These are phyloP conservation scores for Trichoderma aggressivum DNA, from an alignment of 2,329 filamentous ascomycete species.

Conservation along the genomic window DNA sequence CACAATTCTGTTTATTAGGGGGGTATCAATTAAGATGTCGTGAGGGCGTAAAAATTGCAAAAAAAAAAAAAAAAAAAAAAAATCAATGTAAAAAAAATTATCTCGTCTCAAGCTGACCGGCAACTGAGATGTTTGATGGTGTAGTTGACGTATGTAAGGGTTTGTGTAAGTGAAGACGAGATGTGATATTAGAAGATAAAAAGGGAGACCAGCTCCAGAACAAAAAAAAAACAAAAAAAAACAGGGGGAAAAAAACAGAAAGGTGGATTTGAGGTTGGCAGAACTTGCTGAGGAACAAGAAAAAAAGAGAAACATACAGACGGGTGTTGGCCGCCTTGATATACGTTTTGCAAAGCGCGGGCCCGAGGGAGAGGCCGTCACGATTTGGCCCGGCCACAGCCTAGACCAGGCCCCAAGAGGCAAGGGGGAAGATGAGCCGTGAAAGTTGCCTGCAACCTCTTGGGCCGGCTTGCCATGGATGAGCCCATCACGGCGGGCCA, in stretches of 20 bases:
- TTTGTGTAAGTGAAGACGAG: slow-evolving; percentile 30
- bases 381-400: neutral
- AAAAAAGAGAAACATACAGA: slow-evolving; percentile 39
- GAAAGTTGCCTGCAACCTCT: slow-evolving; percentile 4
- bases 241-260: slow-evolving; percentile 44
- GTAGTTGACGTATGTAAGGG: slow-evolving; percentile 20
- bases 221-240: slow-evolving; percentile 36
- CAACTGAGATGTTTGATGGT: slow-evolving; percentile 32
- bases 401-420: slow-evolving; percentile 1
- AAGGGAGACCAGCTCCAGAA: slow-evolving; percentile 54
- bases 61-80: slow-evolving; percentile 25
- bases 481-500: slow-evolving; percentile 9
- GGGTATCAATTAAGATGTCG: slow-evolving; percentile 31
- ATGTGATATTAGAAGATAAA: slow-evolving; percentile 32
- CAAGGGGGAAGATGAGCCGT: neutral
- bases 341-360: slow-evolving; percentile 19
- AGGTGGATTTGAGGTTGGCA: slow-evolving; percentile 52
- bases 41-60: slow-evolving; percentile 23
- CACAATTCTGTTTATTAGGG: slow-evolving; percentile 46
- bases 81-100: slow-evolving; percentile 20
- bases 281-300: slow-evolving; percentile 64
- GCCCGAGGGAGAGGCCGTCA: neutral
- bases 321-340: slow-evolving; percentile 23
- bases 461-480: neutral
- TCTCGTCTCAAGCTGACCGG: slow-evolving; percentile 40